Percentiles rank a stretch among this genome's conserved stretches.
These are phyloP conservation scores for Gossypium anomalum DNA, from an alignment of 345 rosid genomes.

Conservation along the genomic window DNA sequence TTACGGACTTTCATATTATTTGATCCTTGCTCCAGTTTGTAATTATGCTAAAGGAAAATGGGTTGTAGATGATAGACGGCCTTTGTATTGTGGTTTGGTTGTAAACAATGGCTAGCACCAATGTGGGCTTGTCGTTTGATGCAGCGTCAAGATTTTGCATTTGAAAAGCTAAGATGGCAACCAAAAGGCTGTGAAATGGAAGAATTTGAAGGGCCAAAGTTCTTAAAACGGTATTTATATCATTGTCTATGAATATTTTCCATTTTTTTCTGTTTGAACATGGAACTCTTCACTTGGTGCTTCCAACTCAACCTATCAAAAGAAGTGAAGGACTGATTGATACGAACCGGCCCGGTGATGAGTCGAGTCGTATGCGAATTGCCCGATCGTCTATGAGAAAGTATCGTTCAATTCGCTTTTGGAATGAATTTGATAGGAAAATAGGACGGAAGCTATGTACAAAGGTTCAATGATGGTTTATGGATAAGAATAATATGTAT, in stretches of 20 bases:
- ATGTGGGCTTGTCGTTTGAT: slow-evolving; percentile 97
- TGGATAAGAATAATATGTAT: too few relatives aligned
- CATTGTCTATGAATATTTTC: neutral
- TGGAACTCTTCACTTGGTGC: slow-evolving; percentile 3
- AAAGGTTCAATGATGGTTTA: too few relatives aligned
- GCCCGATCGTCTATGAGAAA: too few relatives aligned
- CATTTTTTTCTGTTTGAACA: neutral
- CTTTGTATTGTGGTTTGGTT: slow-evolving; percentile 64
- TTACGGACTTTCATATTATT: neutral
- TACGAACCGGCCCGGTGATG: too few relatives aligned
- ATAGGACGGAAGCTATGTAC: too few relatives aligned
- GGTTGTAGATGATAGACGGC: slow-evolving; percentile 68
- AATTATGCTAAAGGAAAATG: slow-evolving; percentile 88
- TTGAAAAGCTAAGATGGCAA: slow-evolving; percentile 77
- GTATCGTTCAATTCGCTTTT: too few relatives aligned
- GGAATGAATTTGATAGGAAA: too few relatives aligned
- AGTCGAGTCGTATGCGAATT: too few relatives aligned
- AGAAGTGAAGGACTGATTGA: slow-evolving; percentile 1
- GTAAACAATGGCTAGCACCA: slow-evolving; percentile 85
- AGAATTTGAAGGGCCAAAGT: slow-evolving; percentile 64
- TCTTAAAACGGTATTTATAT: slow-evolving; percentile 58
- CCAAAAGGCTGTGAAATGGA: slow-evolving; percentile 80
- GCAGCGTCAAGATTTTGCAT: slow-evolving; percentile 79
- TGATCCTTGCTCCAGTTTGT: slow-evolving; percentile 43
- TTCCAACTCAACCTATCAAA: neutral